Evolutionary conservation across 2,329 filamentous ascomycete genomes (phyloP).

Genomic region (Eurotiales sp.): DNA sequence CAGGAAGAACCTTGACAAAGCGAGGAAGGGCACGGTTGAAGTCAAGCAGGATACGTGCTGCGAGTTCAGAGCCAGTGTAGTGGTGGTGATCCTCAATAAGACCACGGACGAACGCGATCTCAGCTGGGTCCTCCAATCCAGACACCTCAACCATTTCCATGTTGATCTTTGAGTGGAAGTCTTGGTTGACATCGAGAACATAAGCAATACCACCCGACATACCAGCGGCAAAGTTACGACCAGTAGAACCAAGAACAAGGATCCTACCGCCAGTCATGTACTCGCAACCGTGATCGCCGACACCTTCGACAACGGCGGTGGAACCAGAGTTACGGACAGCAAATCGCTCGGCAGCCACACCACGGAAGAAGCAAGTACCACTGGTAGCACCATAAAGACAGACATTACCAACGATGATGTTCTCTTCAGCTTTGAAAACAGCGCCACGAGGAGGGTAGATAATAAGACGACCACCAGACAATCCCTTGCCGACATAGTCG

Average conservation of each 20-base stretch:
- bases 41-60: constrained; percentile 88
- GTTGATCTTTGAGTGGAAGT: constrained; percentile 92
- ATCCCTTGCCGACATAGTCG: constrained; percentile 93
- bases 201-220: constrained; percentile 99
- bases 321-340: constrained; percentile 95
- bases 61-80: constrained; percentile 93
- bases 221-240: constrained; percentile 94
- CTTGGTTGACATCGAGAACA: constrained; percentile 80
- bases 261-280: constrained; percentile 98
- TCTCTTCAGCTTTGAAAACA: constrained; percentile 94
- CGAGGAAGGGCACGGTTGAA: constrained; percentile 86
- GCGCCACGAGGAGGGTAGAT: constrained; percentile 87
- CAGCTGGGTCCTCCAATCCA: constrained; percentile 74
- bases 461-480: constrained; percentile 89
- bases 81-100: constrained; percentile 96
- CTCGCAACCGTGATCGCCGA: constrained; percentile 94
- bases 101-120: constrained; percentile 86
- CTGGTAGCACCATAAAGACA: constrained; percentile 92
- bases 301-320: constrained; percentile 91
- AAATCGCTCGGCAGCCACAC: constrained; percentile 93
- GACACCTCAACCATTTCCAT: constrained; percentile 95
- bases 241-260: constrained; percentile 79
- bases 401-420: constrained; percentile 87
- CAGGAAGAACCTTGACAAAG: constrained; percentile 89
- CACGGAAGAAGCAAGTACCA: constrained; percentile 93